Percentiles rank a stretch among this genome's conserved stretches.
These are phyloP conservation scores for Auriscalpium vulgare DNA, from an alignment of 768 basidiomycete species.

Conservation along the genomic window DNA sequence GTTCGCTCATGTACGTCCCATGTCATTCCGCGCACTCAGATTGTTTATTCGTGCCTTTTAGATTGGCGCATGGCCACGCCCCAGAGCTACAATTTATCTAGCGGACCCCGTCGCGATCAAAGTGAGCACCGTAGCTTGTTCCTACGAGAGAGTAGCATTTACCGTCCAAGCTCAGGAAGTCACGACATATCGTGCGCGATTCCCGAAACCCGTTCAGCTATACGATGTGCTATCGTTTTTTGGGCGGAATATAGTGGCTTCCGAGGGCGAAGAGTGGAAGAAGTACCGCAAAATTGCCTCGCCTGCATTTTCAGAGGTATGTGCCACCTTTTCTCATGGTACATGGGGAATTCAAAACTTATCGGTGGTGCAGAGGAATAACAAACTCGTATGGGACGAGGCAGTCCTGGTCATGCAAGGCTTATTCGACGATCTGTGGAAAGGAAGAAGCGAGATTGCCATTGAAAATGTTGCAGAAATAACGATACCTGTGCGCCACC, in stretches of 20 bases:
- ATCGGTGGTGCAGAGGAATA: conserved; percentile 22
- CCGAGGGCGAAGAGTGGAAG: conserved; percentile 61
- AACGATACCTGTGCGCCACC: conserved; percentile 39
- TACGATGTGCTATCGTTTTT: conserved; percentile 42
- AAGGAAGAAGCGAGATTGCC: conserved; percentile 28
- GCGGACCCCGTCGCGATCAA: conserved; percentile 10
- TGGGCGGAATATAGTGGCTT: conserved; percentile 56
- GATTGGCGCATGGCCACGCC: background rate
- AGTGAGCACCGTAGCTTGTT: background rate
- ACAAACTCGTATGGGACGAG: conserved; percentile 33
- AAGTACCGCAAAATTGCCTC: conserved; percentile 53
- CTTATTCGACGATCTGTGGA: conserved; percentile 39
- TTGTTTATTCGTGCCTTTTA: background rate
- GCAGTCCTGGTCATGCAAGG: conserved; percentile 24
- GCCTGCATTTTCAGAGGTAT: conserved; percentile 58
- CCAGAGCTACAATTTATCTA: background rate
- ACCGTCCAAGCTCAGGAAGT: conserved; percentile 35
- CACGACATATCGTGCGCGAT: conserved; percentile 37
- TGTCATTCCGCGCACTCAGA: background rate
- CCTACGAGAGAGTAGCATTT: background rate
- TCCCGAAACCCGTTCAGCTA: conserved; percentile 44
- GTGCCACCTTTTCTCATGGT: background rate
- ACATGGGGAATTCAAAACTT: background rate
- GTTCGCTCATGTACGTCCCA: background rate
- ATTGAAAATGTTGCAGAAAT: conserved; percentile 42